A percentile compares a stretch with the other conserved stretches of the same genome.
Conservation (phyloP, 345 rosid species). For the Citrus mangshanensis region DNA sequence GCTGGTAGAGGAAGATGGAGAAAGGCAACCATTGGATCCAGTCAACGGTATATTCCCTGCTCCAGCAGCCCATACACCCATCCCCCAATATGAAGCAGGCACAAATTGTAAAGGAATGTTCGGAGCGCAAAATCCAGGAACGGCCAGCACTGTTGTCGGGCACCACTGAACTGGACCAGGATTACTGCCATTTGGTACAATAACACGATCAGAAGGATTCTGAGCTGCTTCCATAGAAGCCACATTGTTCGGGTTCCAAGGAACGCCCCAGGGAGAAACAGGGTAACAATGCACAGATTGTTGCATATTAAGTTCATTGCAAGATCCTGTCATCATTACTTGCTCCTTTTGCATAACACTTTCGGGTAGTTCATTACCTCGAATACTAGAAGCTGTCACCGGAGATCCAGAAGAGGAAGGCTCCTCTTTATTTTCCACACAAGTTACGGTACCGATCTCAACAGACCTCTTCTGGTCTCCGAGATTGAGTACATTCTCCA, state of each 20-base stretch:
- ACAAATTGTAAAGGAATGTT: conserved; percentile 53
- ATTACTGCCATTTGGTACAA: conserved; percentile 20
- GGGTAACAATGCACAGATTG: conserved; percentile 33
- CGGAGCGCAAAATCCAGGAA: conserved; percentile 45
- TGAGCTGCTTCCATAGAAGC: conserved; percentile 26
- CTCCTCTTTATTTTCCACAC: conserved; percentile 35
- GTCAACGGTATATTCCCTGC: conserved; percentile 28
- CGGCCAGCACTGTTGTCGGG: conserved; percentile 40
- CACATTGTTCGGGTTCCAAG: conserved; percentile 38
- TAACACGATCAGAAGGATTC: conserved; percentile 28
- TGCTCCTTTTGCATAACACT: conserved; percentile 26
- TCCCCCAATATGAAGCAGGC: conserved; percentile 53
- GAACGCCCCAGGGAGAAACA: conserved; percentile 46
- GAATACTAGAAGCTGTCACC: conserved; percentile 23
- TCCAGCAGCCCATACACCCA: conserved; percentile 43
- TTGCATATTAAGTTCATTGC: conserved; percentile 17
- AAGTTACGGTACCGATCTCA: conserved; percentile 27
- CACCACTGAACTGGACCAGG: conserved; percentile 45
- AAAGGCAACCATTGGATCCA: conserved; percentile 32
- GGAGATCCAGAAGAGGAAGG: conserved; percentile 39
- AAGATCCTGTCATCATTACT: conserved; percentile 25
- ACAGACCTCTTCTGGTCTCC: conserved; percentile 39
- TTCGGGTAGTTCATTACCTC: conserved; percentile 27
- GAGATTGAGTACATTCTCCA: conserved; percentile 50
- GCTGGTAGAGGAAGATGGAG: conserved; percentile 48